Evolutionary conservation across 176 grass and related monocot genomes (phyloP), one percentile per base, ranked within the genome.

Genomic region (Urochloa ruziziensis): DNA sequence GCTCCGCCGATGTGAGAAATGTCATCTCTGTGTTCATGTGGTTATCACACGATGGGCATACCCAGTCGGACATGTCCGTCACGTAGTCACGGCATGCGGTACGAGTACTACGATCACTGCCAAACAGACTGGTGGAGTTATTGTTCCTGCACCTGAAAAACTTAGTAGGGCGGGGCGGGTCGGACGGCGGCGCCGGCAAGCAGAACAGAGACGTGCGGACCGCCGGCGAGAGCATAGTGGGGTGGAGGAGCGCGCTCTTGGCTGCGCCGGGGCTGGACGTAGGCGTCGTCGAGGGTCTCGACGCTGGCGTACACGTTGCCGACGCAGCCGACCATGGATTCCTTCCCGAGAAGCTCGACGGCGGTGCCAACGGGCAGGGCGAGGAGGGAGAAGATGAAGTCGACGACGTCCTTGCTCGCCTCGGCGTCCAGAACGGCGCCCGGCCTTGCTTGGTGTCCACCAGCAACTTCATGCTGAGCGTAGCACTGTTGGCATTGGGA

Each of bases 341-440:
- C 51, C 59, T 27, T 39, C 4, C 32, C 48, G 0, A 86, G 40
- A 10, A 86, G 66, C 10, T 75, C 89, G 4, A 62, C 44, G 18
- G 81, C 18, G 1, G 39, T 19, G 33, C 15, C 81, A 7, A 88
- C 0, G 21, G 73, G 86, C 11, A 88, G 11, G 1, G 62, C 0
- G 23, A 92, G 68, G 10, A 88, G 72, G 25, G 62, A 24, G 34
- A 92, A 68, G 10, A 92, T 61, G 57, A 92, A 92, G 65, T 88
- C 90, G 0, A 79, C 71, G 0, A 83, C 62, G 29, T 75, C 86
- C 47, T 92, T 88, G 16, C 57, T 4, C 0, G 77, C 85, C 76
- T 92, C 82, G 0, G 67, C 86, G 0, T 82, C 88, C 27, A 2
- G 88, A 82, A 24, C 44, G n/a, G 76, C 16, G 2, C 70, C 4